Conservation (phyloP, 805 yeast species). For the Kazachstania taianensis region DNA sequence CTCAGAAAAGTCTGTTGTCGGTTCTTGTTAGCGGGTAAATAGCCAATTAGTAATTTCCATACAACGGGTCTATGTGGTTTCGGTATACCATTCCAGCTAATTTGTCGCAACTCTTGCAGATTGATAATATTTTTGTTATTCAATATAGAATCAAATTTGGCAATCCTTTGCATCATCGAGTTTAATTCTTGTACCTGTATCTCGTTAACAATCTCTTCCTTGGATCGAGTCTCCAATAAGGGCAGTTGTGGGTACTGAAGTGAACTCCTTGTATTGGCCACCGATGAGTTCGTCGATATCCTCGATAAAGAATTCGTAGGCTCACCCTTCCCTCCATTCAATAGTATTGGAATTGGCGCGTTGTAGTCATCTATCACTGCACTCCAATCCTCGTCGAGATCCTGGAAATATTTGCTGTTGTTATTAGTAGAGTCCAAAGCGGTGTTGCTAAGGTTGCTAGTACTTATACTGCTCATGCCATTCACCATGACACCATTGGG, state of each 20-base stretch:
- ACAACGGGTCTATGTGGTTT: slow-evolving; percentile 64
- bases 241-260: slow-evolving; percentile 26
- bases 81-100: slow-evolving; percentile 95
- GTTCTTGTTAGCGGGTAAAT: slow-evolving; percentile 74
- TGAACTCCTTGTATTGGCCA: slow-evolving; percentile 9
- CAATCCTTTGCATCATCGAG: slow-evolving; percentile 50
- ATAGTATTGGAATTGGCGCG: slow-evolving; percentile 26
- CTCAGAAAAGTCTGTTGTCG: slow-evolving; percentile 60
- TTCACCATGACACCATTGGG: background rate
- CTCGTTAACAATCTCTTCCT: slow-evolving; percentile 24
- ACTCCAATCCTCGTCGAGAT: slow-evolving; percentile 89
- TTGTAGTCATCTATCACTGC: slow-evolving; percentile 48
- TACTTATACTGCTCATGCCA: background rate
- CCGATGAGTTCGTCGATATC: slow-evolving; percentile 14
- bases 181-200: slow-evolving; percentile 37
- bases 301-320: slow-evolving; percentile 11
- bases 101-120: slow-evolving; percentile 56
- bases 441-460: slow-evolving; percentile 5
- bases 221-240: slow-evolving; percentile 17
- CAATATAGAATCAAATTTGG: slow-evolving; percentile 56
- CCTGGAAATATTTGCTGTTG: slow-evolving; percentile 40
- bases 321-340: slow-evolving; percentile 22
- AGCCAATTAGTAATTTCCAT: slow-evolving; percentile 88
- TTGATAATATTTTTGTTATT: slow-evolving; percentile 46
- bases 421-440: slow-evolving; percentile 11